Conservation (phyloP, 306 rosid species). For the Acacia melanoxylon region DNA sequence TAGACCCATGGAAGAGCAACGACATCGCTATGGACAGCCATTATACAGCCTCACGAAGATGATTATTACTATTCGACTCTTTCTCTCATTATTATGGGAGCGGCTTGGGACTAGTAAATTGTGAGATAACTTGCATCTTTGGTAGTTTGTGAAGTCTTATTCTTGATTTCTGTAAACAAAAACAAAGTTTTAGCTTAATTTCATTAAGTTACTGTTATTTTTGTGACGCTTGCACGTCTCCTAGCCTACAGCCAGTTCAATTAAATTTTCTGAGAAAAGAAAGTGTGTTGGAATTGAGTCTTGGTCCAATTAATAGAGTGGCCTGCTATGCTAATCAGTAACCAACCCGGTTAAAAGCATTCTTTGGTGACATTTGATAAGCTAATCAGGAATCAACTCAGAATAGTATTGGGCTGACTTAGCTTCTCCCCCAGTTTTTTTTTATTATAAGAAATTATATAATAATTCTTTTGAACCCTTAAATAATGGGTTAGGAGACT, state of each 20-base stretch:
- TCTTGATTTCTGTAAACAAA: not conserved
- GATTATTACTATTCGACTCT: conserved; percentile 69
- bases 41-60: conserved; percentile 76
- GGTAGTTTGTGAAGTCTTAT: conserved; percentile 21
- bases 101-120: conserved; percentile 59
- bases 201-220: conserved; percentile 15
- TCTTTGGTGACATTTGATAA: not conserved
- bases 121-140: conserved; percentile 56
- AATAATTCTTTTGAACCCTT: not conserved
- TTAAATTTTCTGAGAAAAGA: not conserved
- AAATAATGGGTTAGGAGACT: not conserved
- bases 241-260: not conserved
- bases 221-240: conserved; percentile 6
- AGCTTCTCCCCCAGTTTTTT: no score
- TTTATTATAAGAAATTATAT: not conserved
- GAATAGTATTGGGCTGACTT: no score
- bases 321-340: not conserved
- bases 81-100: conserved; percentile 66
- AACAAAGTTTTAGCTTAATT: conserved; percentile 3
- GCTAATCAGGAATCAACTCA: no score
- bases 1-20: conserved; percentile 99
- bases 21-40: conserved; percentile 94
- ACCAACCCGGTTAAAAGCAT: not conserved
- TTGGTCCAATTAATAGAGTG: not conserved
- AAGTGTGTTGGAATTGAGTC: conserved; percentile 1